Conservation (phyloP, 306 rosid species). For the Vachellia pachyceras region DNA sequence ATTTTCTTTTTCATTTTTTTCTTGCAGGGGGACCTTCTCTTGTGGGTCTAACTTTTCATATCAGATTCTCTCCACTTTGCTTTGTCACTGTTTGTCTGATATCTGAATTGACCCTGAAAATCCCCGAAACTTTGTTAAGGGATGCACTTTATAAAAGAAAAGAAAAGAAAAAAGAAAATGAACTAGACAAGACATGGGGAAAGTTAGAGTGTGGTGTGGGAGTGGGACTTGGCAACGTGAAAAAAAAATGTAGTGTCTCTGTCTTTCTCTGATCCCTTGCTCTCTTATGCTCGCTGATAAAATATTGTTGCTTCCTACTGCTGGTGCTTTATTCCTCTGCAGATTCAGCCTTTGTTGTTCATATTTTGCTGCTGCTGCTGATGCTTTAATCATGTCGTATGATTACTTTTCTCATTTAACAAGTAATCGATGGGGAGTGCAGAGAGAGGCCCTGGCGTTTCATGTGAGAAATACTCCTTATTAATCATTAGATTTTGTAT, state of each 20-base stretch:
- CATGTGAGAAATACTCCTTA: background rate
- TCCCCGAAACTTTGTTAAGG: constrained; percentile 36
- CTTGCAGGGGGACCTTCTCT: background rate
- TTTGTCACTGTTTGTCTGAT: constrained; percentile 32
- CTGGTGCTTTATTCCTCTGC: constrained; percentile 45
- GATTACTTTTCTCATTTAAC: constrained; percentile 6
- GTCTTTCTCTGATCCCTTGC: constrained; percentile 14
- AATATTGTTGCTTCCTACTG: constrained; percentile 31
- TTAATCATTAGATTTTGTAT: background rate
- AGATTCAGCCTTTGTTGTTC: constrained; percentile 31
- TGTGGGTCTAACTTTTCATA: constrained; percentile 32
- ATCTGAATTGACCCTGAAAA: constrained; percentile 33
- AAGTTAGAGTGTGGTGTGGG: constrained; percentile 28
- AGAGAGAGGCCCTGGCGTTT: background rate
- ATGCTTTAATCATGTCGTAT: constrained; percentile 34
- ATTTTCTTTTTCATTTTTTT: background rate
- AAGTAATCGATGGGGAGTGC: background rate
- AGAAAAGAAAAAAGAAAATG: constrained; percentile 10
- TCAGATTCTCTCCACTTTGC: constrained; percentile 40
- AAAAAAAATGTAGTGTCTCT: constrained; percentile 35
- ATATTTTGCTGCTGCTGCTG: background rate
- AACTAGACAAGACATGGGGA: constrained; percentile 44
- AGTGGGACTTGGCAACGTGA: constrained; percentile 34
- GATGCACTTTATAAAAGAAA: constrained; percentile 44
- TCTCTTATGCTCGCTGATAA: constrained; percentile 18